phyloP scores from a whole-genome alignment of 805 yeast species.

The Myxozyma lipomycoides region DNA sequence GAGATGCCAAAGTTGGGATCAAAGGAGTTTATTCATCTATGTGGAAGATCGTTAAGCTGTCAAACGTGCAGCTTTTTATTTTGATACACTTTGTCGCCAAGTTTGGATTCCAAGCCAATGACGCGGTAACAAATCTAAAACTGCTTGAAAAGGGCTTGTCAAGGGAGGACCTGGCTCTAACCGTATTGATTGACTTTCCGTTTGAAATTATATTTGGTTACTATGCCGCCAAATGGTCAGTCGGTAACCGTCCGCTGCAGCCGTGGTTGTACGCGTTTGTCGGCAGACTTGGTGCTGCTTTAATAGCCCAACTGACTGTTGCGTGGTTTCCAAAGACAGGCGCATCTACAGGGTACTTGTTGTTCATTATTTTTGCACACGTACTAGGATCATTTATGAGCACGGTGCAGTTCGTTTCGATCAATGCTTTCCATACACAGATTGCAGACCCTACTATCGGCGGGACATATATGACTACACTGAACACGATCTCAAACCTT shows the following conservation, averaged over 20 bases:
- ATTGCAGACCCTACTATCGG: slow-evolving; percentile 95
- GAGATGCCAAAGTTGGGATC: slow-evolving; percentile 32
- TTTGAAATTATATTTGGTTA: slow-evolving; percentile 93
- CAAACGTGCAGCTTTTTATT: slow-evolving; percentile 70
- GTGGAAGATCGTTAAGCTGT: slow-evolving; percentile 44
- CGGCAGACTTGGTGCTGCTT: slow-evolving; percentile 75
- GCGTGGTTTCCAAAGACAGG: slow-evolving; percentile 59
- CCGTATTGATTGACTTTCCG: slow-evolving; percentile 92
- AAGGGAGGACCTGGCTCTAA: slow-evolving; percentile 87
- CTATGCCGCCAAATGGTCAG: slow-evolving; percentile 92
- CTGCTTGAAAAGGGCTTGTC: slow-evolving; percentile 85
- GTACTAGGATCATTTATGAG: slow-evolving; percentile 85
- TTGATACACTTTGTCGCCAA: slow-evolving; percentile 74
- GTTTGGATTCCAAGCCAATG: slow-evolving; percentile 92
- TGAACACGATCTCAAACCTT: slow-evolving; percentile 84
- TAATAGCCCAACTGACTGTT: slow-evolving; percentile 69
- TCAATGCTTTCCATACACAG: slow-evolving; percentile 90
- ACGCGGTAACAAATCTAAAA: slow-evolving; percentile 90
- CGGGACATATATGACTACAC: slow-evolving; percentile 95
- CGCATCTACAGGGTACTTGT: slow-evolving; percentile 55
- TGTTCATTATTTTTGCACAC: slow-evolving; percentile 76
- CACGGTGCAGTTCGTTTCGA: slow-evolving; percentile 90
- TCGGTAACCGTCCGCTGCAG: slow-evolving; percentile 59
- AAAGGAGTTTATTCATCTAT: slow-evolving; percentile 37
- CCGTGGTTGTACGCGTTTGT: slow-evolving; percentile 90